Percentiles rank a stretch among this genome's conserved stretches.
phyloP scores from a whole-genome alignment of 116 monocot genomes.

The Posidonia oceanica region DNA sequence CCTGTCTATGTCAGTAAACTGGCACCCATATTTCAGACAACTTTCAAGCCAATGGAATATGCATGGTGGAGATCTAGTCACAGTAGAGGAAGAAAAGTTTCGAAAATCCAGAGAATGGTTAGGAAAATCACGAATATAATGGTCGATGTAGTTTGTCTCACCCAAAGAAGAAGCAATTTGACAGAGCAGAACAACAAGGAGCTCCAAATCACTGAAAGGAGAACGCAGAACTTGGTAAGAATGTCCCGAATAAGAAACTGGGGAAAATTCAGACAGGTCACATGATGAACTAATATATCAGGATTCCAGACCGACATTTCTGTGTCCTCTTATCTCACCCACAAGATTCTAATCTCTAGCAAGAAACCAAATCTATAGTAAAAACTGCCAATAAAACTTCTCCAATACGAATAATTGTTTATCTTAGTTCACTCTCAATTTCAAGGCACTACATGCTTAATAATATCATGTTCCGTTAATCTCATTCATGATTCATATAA shows the following conservation, averaged over 20 bases:
- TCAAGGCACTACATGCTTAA: too few relatives aligned
- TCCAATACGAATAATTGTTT: too few relatives aligned
- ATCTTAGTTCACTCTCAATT: too few relatives aligned
- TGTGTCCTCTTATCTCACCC: too few relatives aligned
- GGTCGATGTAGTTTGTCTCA: slow-evolving; percentile 57
- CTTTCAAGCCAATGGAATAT: slow-evolving; percentile 73
- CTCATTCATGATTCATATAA: too few relatives aligned
- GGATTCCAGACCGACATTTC: too few relatives aligned
- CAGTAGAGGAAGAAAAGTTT: slow-evolving; percentile 14
- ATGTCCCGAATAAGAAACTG: background rate
- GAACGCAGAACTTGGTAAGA: background rate
- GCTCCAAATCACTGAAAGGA: slow-evolving; percentile 50
- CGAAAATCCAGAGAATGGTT: slow-evolving; percentile 20
- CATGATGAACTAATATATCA: too few relatives aligned
- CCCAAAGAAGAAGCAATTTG: slow-evolving; percentile 53
- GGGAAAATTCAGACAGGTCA: too few relatives aligned
- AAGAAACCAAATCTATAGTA: too few relatives aligned
- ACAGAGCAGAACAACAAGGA: slow-evolving; percentile 49
- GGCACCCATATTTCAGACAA: slow-evolving; percentile 41
- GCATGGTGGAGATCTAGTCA: slow-evolving; percentile 48
- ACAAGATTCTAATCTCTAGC: too few relatives aligned
- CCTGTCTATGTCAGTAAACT: slow-evolving; percentile 24
- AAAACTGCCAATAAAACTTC: too few relatives aligned
- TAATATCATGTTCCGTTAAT: too few relatives aligned
- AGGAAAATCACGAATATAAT: slow-evolving; percentile 88